These are phyloP conservation scores for Globisporangium paddicum DNA, from an alignment of 352 stramenopile species.

Conservation along the genomic window DNA sequence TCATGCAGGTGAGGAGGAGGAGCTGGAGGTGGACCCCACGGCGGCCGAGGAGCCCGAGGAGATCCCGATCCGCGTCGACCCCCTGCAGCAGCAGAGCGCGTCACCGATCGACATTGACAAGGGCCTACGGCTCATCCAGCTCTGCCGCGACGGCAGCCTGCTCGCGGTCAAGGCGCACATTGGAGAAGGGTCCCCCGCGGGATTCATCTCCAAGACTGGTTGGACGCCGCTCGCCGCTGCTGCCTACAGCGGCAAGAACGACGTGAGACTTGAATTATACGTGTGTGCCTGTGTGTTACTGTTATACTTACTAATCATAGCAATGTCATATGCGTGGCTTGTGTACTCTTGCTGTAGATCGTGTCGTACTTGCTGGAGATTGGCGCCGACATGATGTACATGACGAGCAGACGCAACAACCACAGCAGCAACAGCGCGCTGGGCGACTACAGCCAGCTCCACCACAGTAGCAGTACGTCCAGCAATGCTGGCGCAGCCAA, in stretches of 20 bases:
- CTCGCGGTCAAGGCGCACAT: conserved; percentile 33
- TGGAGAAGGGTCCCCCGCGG: conserved; percentile 39
- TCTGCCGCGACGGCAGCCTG: conserved; percentile 48
- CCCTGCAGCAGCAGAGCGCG: conserved; percentile 50
- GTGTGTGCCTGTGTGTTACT: background rate
- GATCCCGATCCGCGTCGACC: conserved; percentile 50
- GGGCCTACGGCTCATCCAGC: conserved; percentile 53
- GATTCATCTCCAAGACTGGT: conserved; percentile 71
- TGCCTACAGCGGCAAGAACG: conserved; percentile 54
- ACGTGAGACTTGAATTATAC: conserved; percentile 20
- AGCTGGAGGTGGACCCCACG: conserved; percentile 10
- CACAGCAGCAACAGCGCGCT: conserved; percentile 9
- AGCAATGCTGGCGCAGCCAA: conserved; percentile 3
- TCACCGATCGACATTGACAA: conserved; percentile 45
- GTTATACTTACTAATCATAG: too few relatives aligned
- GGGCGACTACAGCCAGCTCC: background rate
- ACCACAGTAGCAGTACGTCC: background rate
- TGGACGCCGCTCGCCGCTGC: conserved; percentile 71
- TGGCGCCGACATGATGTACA: conserved; percentile 70
- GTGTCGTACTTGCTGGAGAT: conserved; percentile 68
- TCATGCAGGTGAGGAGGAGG: background rate
- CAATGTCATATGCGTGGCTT: too few relatives aligned
- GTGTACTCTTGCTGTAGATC: conserved; percentile 19
- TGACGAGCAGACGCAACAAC: conserved; percentile 25
- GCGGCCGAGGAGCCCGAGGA: conserved; percentile 30